Evolutionary conservation across 2,329 filamentous ascomycete species (phyloP), one percentile per base, ranked within the genome.

Genomic region (Alternaria tenuissima): DNA sequence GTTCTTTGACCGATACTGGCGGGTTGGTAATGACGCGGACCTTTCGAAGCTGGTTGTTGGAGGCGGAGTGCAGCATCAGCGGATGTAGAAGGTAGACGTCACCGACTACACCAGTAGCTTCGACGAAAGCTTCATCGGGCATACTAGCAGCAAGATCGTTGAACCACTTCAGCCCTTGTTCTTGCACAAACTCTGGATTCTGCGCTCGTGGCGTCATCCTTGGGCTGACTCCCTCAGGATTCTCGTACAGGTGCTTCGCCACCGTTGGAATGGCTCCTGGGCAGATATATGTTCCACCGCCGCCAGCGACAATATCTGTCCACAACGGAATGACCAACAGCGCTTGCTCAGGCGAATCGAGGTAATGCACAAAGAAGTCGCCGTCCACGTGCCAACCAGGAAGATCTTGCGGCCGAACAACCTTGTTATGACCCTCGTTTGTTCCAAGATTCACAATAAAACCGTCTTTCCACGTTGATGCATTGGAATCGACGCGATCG

Each of bases 281-380:
- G 67, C 88, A 90, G 48, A 91, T 84, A 70, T 87, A 81, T 0
- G 89, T 91, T 4, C 87, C 89, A 26, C 89, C 89, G 5, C 87
- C 88, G 34, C 83, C 81, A 0, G 85, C 76, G 8, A 80, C 77
- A 52, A 91, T 86, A 70, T 91, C 88, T 0, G 83, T 87, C 78
- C 89, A 91, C 5, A 91, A 75, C 1, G 89, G 89, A 41, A 90
- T 90, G 12, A 91, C 87, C 1, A 91, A 81, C 14, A 91, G 77
- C 0, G 82, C 89, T 74, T 92, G 89, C 78, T 92, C 89, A 0
- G 86, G 86, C 20, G 86, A 89, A 72, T 91, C 89, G 36, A 92
- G 84, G 66, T 88, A 92, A 78, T 91, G 89, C 5, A 89, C 83
- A 73, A 91, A 91, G 75, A 90, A 91, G 66, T 91, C 89, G 8